Conservation (phyloP, 805 yeast species). For the Candida qinlingensis region DNA sequence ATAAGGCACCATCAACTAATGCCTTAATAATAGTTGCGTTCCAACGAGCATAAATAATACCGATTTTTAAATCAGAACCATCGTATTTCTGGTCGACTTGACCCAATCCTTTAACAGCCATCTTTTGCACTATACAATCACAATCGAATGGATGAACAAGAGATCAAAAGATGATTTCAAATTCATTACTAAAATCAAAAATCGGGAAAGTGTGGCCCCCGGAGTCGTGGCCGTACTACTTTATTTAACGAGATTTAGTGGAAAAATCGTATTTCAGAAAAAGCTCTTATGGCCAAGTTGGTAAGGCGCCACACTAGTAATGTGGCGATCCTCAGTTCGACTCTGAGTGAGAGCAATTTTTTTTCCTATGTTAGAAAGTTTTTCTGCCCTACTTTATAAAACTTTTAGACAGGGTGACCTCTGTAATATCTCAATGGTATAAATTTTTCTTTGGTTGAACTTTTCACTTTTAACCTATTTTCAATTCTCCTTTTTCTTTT, state of each 20-base stretch:
- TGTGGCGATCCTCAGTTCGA: slow-evolving; percentile 79
- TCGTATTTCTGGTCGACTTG: slow-evolving; percentile 61
- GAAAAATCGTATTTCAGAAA: neutral
- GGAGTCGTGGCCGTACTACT: neutral
- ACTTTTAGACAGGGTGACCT: neutral
- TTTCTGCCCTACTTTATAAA: neutral
- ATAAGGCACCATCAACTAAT: slow-evolving; percentile 71
- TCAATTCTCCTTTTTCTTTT: slow-evolving; percentile 3
- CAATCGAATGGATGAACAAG: no score
- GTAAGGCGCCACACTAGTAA: slow-evolving; percentile 84
- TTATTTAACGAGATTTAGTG: neutral
- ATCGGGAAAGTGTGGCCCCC: neutral
- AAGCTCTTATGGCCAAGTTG: slow-evolving; percentile 54
- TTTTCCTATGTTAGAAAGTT: slow-evolving; percentile 11
- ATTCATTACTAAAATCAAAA: no score
- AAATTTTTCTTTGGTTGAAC: slow-evolving; percentile 1
- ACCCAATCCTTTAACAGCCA: slow-evolving; percentile 84
- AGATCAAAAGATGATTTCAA: no score
- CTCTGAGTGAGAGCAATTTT: slow-evolving; percentile 60
- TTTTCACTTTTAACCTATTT: neutral
- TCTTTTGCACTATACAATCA: slow-evolving; percentile 20
- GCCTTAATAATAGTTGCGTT: slow-evolving; percentile 71
- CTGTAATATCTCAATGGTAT: neutral
- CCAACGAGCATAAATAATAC: slow-evolving; percentile 97
- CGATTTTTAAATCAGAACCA: slow-evolving; percentile 66